phyloP scores from a whole-genome alignment of 2,329 filamentous ascomycete species.

The Salinomyces thailandicus region DNA sequence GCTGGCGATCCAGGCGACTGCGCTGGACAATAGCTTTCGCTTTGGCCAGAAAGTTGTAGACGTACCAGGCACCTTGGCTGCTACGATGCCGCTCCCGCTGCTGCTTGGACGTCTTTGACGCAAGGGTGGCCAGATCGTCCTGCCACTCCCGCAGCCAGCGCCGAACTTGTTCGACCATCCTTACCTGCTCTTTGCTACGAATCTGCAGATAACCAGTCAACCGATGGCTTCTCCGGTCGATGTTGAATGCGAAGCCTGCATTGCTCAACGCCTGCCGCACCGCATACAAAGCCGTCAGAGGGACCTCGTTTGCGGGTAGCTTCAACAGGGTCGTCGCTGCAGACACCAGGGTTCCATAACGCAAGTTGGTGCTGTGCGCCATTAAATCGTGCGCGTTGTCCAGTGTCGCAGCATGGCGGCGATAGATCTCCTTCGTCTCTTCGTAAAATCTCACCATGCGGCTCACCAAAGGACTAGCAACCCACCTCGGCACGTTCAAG shows the following conservation, averaged over 20 bases:
- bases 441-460: slow-evolving; percentile 35
- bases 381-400: slow-evolving; percentile 41
- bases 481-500: slow-evolving; percentile 34
- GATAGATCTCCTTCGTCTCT: slow-evolving; percentile 39
- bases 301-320: slow-evolving; percentile 17
- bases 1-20: slow-evolving; percentile 31
- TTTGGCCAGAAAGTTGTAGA: slow-evolving; percentile 33
- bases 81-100: slow-evolving; percentile 9
- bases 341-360: slow-evolving; percentile 38
- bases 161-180: slow-evolving; percentile 42
- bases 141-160: slow-evolving; percentile 45
- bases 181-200: slow-evolving; percentile 45
- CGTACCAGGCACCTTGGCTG: slow-evolving; percentile 15
- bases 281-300: slow-evolving; percentile 48
- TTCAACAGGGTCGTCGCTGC: slow-evolving; percentile 36
- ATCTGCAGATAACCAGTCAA: slow-evolving; percentile 54
- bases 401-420: slow-evolving; percentile 34
- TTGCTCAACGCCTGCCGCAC: slow-evolving; percentile 55
- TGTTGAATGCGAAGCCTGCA: slow-evolving; percentile 52
- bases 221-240: slow-evolving; percentile 39
- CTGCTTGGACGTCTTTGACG: slow-evolving; percentile 9
- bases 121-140: slow-evolving; percentile 32
- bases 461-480: slow-evolving; percentile 35
- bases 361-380: slow-evolving; percentile 33
- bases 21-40: slow-evolving; percentile 29